These are phyloP conservation scores for Radiomyces spectabilis DNA, from an alignment of 192 early-diverging fungal genomes.

Conservation along the genomic window DNA sequence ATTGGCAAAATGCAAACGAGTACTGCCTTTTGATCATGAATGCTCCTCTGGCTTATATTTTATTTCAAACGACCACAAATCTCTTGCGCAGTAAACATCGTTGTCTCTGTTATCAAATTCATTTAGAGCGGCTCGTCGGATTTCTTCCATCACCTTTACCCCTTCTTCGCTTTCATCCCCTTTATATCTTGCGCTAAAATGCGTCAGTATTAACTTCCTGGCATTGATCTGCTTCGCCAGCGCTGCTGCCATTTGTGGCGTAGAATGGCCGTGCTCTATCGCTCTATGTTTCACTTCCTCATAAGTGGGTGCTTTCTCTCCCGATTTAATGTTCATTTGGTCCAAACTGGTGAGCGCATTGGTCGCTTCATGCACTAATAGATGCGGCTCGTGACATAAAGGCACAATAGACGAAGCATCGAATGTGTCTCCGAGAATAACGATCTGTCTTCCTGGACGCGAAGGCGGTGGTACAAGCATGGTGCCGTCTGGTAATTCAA, in stretches of 20 bases:
- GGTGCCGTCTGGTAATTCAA: slow-evolving; percentile 40
- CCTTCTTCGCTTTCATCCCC: slow-evolving; percentile 35
- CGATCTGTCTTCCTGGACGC: slow-evolving; percentile 31
- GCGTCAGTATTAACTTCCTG: slow-evolving; percentile 38
- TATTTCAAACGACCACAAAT: slow-evolving; percentile 25
- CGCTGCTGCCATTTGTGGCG: slow-evolving; percentile 44
- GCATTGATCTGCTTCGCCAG: slow-evolving; percentile 35
- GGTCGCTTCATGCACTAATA: slow-evolving; percentile 52
- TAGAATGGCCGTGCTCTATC: slow-evolving; percentile 46
- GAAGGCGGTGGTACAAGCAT: slow-evolving; percentile 18
- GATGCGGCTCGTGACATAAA: slow-evolving; percentile 8
- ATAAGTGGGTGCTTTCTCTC: slow-evolving; percentile 2
- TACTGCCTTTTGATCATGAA: too few relatives aligned
- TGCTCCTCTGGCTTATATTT: slow-evolving; percentile 4
- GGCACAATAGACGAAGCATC: slow-evolving; percentile 28
- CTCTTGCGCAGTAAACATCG: slow-evolving; percentile 26
- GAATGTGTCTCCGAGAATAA: slow-evolving; percentile 50
- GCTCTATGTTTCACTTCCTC: slow-evolving; percentile 27
- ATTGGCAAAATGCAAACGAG: too few relatives aligned
- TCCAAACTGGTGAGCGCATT: slow-evolving; percentile 40
- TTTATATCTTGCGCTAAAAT: slow-evolving; percentile 46
- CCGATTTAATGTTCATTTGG: not conserved
- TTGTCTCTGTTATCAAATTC: slow-evolving; percentile 35
- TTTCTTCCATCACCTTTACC: slow-evolving; percentile 45
- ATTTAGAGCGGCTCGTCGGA: slow-evolving; percentile 29